Evolutionary conservation across 148 eudicot species (phyloP), one percentile per base, ranked within the genome.

Genomic region (Chenopodium berlandieri): DNA sequence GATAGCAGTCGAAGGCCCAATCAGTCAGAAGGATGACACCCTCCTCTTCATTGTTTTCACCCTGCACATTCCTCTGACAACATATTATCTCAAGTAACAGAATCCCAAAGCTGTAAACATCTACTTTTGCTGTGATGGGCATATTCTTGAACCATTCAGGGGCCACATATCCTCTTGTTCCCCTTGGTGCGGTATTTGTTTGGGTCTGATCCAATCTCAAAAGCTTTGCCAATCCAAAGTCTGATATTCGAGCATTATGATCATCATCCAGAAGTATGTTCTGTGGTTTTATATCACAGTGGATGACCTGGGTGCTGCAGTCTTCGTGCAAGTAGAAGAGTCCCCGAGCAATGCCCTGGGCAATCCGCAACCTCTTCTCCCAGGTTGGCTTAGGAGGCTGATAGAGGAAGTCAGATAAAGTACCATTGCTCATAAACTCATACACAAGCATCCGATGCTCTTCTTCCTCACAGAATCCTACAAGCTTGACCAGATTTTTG

Each of bases 101-200:
- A 48, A 81, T 73, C 52, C 88, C 87, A 46, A 82, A 79, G 66
- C 87, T 82, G 44, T 85, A 85, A 16, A 82, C 84, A 79, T 85
- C 87, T 34, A 83, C 84, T 64, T 86, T 86, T 34, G 66, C 71
- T 8, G 86, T 75, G 9, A 86, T 71, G 1, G 86, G 84, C 69
- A 50, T 75, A 37, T 76, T 75, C 81, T 25, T 78, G 65, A 87
- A 84, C 87, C 87, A 87, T 73, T 87, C 88, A 22, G 88, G 86
- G 16, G 86, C 90, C 16, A 88, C 82, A 27, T 85, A 88, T 34
- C 90, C 88, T 75, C 82, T 81, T 54, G 90, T 88, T 68, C 88
- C 90, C 73, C 88, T 85, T 3, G 82, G 65, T 0, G 20, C 73
- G 1, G 88, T 85, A 23, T 76, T 72, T 14, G 89, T 81, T 4